Evolutionary conservation across 2,329 filamentous ascomycete species (phyloP).

Genomic region (Colletotrichum horii): DNA sequence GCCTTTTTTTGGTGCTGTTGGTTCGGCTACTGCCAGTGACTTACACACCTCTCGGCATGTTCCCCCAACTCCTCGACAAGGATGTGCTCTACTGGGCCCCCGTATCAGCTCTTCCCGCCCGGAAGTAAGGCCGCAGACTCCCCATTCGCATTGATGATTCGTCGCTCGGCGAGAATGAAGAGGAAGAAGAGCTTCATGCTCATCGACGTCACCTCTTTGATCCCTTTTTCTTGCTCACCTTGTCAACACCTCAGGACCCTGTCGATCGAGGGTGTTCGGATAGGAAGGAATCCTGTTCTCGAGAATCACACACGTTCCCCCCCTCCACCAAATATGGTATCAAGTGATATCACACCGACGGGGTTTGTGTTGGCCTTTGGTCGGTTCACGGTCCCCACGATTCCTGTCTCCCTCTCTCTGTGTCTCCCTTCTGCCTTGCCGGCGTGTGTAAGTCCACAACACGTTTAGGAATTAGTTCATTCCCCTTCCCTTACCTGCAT

Average conservation of each 20-base stretch:
- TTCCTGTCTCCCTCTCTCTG: not conserved
- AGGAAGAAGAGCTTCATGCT: not conserved
- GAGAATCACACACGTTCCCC: not conserved
- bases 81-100: not conserved
- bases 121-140: not conserved
- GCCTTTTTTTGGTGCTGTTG: not conserved
- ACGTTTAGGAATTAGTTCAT: not conserved
- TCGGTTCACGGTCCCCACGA: not conserved
- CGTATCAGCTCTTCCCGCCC: not conserved
- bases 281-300: not conserved
- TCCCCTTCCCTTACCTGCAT: not conserved
- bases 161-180: not conserved
- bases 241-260: not conserved
- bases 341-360: slow-evolving; percentile 21
- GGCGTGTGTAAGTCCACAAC: not conserved
- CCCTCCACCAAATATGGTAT: not conserved
- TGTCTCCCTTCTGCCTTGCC: not conserved
- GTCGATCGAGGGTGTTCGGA: slow-evolving; percentile 1
- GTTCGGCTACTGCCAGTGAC: not conserved
- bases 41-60: not conserved
- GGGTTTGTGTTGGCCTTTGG: not conserved
- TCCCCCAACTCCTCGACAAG: not conserved
- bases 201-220: not conserved
- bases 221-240: not conserved
- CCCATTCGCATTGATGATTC: not conserved